Evolutionary conservation across 139 green algal genomes (phyloP).

Genomic region (Chlamydomonas sp.): DNA sequence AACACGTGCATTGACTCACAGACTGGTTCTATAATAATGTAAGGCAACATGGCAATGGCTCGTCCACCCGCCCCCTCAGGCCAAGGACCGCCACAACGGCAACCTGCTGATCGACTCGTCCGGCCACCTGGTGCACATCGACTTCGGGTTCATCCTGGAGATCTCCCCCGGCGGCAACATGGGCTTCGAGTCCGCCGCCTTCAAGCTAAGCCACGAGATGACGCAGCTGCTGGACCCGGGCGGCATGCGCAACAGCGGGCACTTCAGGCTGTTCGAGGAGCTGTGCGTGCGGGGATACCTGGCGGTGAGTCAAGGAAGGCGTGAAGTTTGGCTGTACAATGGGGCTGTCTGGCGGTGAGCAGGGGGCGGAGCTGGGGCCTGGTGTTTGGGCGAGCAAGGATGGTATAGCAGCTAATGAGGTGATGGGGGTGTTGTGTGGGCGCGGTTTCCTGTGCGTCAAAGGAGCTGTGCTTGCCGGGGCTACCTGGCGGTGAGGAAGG

Average conservation of each 20-base stretch:
- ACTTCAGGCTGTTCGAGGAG: slow-evolving; percentile 63
- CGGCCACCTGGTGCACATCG: slow-evolving; percentile 98
- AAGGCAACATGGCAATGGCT: background rate
- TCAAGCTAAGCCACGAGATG: slow-evolving; percentile 98
- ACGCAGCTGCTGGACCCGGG: slow-evolving; percentile 94
- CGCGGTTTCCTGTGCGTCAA: too few species aligned
- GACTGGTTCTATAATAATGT: background rate
- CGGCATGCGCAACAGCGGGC: slow-evolving; percentile 25
- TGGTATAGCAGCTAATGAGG: too few species aligned
- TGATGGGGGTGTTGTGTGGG: too few species aligned
- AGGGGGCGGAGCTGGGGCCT: too few species aligned
- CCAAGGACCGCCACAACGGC: slow-evolving; percentile 98
- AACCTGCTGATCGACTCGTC: slow-evolving; percentile 94
- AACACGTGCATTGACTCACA: slow-evolving; percentile 38
- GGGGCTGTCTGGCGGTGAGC: too few species aligned
- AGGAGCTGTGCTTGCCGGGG: slow-evolving; percentile 69
- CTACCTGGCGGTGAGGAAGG: slow-evolving; percentile 24
- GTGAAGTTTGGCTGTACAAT: too few species aligned
- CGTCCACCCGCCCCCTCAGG: slow-evolving; percentile 54
- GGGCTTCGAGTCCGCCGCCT: slow-evolving; percentile 95
- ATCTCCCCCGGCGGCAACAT: slow-evolving; percentile 72
- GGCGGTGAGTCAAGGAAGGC: slow-evolving; percentile 39
- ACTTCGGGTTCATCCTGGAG: slow-evolving; percentile 99
- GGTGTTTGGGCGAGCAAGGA: too few species aligned
- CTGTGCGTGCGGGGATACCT: slow-evolving; percentile 73